Evolutionary conservation across 2,329 filamentous ascomycete species (phyloP).

Genomic region (Ophiostoma sp.): DNA sequence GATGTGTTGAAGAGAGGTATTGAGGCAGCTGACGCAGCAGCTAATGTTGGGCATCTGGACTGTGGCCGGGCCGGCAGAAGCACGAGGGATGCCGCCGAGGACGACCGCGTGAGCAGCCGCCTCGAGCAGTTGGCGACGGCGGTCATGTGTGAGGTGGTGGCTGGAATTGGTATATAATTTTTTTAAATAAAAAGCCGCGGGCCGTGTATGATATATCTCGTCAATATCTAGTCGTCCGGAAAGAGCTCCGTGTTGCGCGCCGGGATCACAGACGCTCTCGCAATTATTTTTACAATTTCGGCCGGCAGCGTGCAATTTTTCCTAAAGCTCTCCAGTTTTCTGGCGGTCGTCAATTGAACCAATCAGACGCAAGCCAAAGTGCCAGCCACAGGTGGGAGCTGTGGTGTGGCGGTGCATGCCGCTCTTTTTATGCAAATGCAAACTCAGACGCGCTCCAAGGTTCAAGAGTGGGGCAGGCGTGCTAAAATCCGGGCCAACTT

Average conservation of each 20-base stretch:
- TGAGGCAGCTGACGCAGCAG: background rate
- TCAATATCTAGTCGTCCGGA: background rate
- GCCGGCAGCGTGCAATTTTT: constrained; percentile 16
- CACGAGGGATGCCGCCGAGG: constrained; percentile 20
- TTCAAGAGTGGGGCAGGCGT: background rate
- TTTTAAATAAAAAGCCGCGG: background rate
- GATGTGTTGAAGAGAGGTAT: background rate
- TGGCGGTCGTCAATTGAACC: constrained; percentile 9
- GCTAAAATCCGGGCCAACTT: constrained; percentile 11
- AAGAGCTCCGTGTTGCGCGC: background rate
- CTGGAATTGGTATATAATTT: too few species aligned
- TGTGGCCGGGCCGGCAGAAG: constrained; percentile 19
- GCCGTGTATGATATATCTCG: background rate
- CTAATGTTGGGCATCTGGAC: background rate
- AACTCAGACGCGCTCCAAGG: background rate
- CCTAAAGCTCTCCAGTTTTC: constrained; percentile 16
- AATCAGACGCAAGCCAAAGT: background rate
- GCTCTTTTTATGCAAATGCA: background rate
- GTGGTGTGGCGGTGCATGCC: background rate
- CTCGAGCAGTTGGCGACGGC: constrained; percentile 24
- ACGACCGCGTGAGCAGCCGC: constrained; percentile 22
- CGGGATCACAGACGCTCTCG: constrained; percentile 3
- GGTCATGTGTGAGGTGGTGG: constrained; percentile 19
- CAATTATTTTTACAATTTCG: background rate
- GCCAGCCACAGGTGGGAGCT: constrained; percentile 13